phyloP scores from a whole-genome alignment of 371 early-diverging fungal species.

The Massospora cicadina region DNA sequence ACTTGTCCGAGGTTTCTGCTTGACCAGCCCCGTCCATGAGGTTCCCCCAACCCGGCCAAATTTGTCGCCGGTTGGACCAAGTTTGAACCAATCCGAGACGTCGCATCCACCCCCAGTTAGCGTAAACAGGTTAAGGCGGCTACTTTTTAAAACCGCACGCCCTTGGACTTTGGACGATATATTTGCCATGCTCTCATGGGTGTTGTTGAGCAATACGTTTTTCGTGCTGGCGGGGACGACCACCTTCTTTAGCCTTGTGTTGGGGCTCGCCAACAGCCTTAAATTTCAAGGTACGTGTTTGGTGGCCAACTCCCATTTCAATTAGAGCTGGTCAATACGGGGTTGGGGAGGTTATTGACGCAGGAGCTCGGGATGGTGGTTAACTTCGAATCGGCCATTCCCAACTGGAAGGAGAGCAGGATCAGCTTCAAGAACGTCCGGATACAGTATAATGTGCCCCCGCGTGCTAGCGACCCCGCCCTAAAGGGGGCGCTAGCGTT shows the following conservation, averaged over 20 bases:
- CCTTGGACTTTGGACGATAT: conserved; percentile 78
- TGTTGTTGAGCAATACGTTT: conserved; percentile 66
- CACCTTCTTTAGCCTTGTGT: conserved; percentile 62
- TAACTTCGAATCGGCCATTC: conserved; percentile 79
- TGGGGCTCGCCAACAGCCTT: conserved; percentile 67
- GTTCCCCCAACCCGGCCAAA: background rate
- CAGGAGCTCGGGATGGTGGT: conserved; percentile 68
- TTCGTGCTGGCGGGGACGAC: conserved; percentile 81
- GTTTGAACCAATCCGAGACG: background rate
- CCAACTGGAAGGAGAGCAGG: conserved; percentile 80
- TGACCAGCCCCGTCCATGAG: background rate
- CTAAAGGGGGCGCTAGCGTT: conserved; percentile 30
- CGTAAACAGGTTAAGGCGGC: background rate
- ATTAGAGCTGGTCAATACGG: conserved; percentile 33
- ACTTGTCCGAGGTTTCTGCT: background rate
- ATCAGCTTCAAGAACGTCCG: conserved; percentile 70
- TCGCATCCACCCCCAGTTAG: background rate
- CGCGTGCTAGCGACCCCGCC: background rate
- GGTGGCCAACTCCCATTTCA: background rate
- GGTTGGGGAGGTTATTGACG: conserved; percentile 60
- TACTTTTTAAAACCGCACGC: conserved; percentile 40
- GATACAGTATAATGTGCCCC: conserved; percentile 5
- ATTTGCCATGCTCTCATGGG: conserved; percentile 76
- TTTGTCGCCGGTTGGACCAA: background rate
- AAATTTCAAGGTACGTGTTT: conserved; percentile 61